These are phyloP conservation scores for Spizellomyces punctatus DNA, from an alignment of 192 early-diverging fungal genomes.

Conservation along the genomic window DNA sequence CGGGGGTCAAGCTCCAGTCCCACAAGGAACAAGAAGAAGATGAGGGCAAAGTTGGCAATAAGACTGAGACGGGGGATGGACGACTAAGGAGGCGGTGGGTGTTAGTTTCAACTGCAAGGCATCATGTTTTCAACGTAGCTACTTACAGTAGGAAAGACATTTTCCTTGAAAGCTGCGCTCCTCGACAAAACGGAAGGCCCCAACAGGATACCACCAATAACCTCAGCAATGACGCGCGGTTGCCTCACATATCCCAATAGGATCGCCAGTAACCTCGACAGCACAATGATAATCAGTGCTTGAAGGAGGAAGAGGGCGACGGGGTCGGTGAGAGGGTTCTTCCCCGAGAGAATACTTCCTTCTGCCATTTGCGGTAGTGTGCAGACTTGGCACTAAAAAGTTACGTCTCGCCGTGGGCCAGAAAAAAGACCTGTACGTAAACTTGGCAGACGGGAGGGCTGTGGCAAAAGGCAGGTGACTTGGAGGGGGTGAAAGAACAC, in stretches of 20 bases:
- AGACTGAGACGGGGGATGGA: conserved; percentile 75
- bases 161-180: conserved; percentile 64
- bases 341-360: conserved; percentile 27
- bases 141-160: conserved; percentile 68
- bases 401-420: too few species aligned
- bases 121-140: not conserved
- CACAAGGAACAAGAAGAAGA: conserved; percentile 84
- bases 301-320: conserved; percentile 81
- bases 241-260: conserved; percentile 67
- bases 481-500: too few species aligned
- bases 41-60: conserved; percentile 84
- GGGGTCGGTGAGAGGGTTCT: conserved; percentile 54
- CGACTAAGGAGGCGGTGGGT: not conserved
- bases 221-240: conserved; percentile 90
- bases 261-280: conserved; percentile 71
- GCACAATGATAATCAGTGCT: conserved; percentile 57
- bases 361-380: not conserved
- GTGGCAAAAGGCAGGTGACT: too few species aligned
- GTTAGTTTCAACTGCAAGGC: not conserved
- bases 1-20: conserved; percentile 46
- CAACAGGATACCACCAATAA: conserved; percentile 86
- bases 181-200: conserved; percentile 85
- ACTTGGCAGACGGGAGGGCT: too few species aligned
- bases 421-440: too few species aligned
- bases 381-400: too few species aligned